Evolutionary conservation across 202 grass and related monocot genomes (phyloP), one percentile per base, ranked within the genome.

Genomic region (Dendrocalamus latiflorus): DNA sequence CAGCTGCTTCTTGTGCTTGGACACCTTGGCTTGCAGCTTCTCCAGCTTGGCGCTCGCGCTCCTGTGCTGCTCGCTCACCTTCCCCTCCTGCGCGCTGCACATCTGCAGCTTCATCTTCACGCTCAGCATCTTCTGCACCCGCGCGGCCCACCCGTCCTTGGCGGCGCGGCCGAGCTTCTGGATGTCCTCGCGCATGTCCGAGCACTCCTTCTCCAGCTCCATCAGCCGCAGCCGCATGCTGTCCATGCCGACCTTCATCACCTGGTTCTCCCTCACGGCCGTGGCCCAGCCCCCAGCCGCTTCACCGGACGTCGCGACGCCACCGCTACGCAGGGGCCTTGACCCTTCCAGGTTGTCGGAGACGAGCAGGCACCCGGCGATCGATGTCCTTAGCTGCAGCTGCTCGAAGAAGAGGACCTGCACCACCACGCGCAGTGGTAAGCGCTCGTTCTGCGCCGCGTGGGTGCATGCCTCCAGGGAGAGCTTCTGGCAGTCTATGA

Each of bases 361-460:
- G 63, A 94, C 89, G 16, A 91, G 85, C 10, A 94, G 82, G 49
- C 92, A 94, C 18, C 92, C 92, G 0, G 89, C 89, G 18, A 94
- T 89, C 15, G 92, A 94, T 9, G 92, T 91, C 70, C 92, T 65
- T 12, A 94, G 78, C 76, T 94, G 89, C 36, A 94, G 88, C 78
- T 94, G 92, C 87, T 94, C 92, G 22, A 94, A 94, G 81, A 94
- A 94, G 68, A 94, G 87, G 65, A 94, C 92, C 81, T 94, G 92
- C 81, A 94, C 92, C 49, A 94, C 86, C 20, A 94, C 81, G 17
- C 92, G 81, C 22, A 94, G 74, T 12, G 92, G 92, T 33, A 94
- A 79, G 14, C 92, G 84, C 79, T 94, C 92, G 48, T 94, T 94
- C 85, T 92, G 92, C 1, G 92, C 87, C 8, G 92, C 92, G 41